Evolutionary conservation across 2,329 filamentous ascomycete species (phyloP).

Genomic region (Uncinocarpus reesii): DNA sequence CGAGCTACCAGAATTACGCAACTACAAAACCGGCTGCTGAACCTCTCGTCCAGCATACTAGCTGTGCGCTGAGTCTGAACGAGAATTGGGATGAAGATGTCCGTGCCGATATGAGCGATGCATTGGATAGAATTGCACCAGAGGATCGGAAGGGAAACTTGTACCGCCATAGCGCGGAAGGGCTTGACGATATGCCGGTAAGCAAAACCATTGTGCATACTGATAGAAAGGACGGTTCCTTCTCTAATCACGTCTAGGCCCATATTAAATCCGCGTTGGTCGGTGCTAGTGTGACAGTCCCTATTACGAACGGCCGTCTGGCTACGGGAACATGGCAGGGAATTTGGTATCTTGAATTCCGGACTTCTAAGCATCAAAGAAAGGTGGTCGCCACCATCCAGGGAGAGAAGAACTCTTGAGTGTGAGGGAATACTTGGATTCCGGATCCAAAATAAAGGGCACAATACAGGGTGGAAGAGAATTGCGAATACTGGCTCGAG

Average conservation of each 20-base stretch:
- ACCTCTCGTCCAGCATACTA: slow-evolving; percentile 91
- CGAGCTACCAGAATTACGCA: slow-evolving; percentile 65
- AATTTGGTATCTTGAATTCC: slow-evolving; percentile 91
- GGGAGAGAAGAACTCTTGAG: slow-evolving; percentile 72
- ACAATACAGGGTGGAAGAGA: neutral
- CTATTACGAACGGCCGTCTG: slow-evolving; percentile 75
- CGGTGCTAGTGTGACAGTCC: slow-evolving; percentile 80
- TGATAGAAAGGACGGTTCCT: neutral
- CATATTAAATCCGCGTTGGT: slow-evolving; percentile 88
- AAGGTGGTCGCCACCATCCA: slow-evolving; percentile 89
- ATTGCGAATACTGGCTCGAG: too few relatives aligned
- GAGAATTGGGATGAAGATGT: slow-evolving; percentile 86
- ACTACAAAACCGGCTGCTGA: slow-evolving; percentile 73
- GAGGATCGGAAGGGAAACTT: slow-evolving; percentile 65
- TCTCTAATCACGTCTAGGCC: slow-evolving; percentile 42
- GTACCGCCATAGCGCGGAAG: slow-evolving; percentile 82
- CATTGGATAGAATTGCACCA: slow-evolving; percentile 79
- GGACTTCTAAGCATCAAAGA: slow-evolving; percentile 62
- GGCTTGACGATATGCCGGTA: slow-evolving; percentile 86
- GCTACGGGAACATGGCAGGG: slow-evolving; percentile 55
- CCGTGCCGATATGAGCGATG: slow-evolving; percentile 86
- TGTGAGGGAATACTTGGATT: neutral
- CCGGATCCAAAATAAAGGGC: neutral
- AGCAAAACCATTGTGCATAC: slow-evolving; percentile 17
- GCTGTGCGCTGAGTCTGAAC: slow-evolving; percentile 79